phyloP scores from a whole-genome alignment of 2,329 filamentous ascomycete species.

The Coniosporium tulheliwenetii region DNA sequence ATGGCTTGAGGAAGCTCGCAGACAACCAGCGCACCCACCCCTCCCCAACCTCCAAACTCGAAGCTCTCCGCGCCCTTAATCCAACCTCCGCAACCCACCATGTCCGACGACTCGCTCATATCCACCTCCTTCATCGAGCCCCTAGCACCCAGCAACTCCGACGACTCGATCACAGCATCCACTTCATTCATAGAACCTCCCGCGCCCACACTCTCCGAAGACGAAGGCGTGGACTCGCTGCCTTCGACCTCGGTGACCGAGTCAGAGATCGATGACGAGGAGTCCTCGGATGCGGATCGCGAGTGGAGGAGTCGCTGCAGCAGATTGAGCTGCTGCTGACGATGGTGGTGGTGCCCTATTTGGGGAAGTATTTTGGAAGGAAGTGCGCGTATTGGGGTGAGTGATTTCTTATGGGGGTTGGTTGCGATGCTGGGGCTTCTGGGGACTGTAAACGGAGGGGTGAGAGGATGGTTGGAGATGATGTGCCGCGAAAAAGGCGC shows the following conservation, averaged over 20 bases:
- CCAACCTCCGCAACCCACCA: not conserved
- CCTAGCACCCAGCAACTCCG: not conserved
- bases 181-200: slow-evolving; percentile 8
- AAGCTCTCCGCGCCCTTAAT: not conserved
- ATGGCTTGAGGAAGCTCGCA: not conserved
- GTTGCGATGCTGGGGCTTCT: not conserved
- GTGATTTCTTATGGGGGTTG: slow-evolving; percentile 16
- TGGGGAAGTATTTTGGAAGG: slow-evolving; percentile 87
- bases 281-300: slow-evolving; percentile 68
- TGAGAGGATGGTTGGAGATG: not conserved
- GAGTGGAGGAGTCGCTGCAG: slow-evolving; percentile 94
- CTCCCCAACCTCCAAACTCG: not conserved
- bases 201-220: slow-evolving; percentile 8
- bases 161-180: not conserved
- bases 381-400: slow-evolving; percentile 94
- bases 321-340: slow-evolving; percentile 85
- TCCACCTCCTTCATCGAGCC: not conserved
- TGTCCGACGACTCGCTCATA: not conserved
- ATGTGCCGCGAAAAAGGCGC: not conserved
- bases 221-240: slow-evolving; percentile 33
- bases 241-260: slow-evolving; percentile 33
- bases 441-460: not conserved
- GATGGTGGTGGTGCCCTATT: slow-evolving; percentile 87
- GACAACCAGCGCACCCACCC: not conserved
- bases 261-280: slow-evolving; percentile 35